phyloP scores from a whole-genome alignment of 768 basidiomycete genomes.

The Hemileccinum rubropunctum region DNA sequence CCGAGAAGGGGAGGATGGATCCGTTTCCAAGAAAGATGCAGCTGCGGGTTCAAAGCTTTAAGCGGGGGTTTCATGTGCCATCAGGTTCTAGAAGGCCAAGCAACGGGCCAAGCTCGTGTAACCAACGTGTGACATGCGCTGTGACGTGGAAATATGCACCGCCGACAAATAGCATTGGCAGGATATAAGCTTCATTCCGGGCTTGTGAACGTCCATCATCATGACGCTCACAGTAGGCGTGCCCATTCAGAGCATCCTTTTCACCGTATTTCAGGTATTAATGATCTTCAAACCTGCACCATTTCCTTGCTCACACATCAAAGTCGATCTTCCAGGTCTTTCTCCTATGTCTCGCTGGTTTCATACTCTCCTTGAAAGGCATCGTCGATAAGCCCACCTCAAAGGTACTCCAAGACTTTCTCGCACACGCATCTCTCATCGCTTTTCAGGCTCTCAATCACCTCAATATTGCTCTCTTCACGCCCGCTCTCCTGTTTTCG shows the following conservation, averaged over 20 bases:
- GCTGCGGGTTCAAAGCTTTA: too few relatives aligned
- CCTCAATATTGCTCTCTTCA: constrained; percentile 87
- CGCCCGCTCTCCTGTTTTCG: constrained; percentile 83
- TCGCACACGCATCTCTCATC: background rate
- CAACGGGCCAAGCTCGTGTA: background rate
- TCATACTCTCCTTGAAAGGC: constrained; percentile 71
- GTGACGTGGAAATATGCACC: too few relatives aligned
- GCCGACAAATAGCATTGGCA: background rate
- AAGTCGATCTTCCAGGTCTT: constrained; percentile 91
- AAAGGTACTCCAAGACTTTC: constrained; percentile 48
- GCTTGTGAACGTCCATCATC: background rate
- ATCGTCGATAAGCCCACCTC: constrained; percentile 89
- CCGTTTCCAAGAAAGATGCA: too few relatives aligned
- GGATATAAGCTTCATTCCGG: background rate
- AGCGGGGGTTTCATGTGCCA: too few relatives aligned
- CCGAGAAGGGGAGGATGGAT: too few relatives aligned
- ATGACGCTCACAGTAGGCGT: background rate
- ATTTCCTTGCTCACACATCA: background rate
- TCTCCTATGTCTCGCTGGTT: constrained; percentile 74
- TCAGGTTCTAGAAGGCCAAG: background rate
- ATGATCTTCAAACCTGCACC: too few relatives aligned
- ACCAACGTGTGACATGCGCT: too few relatives aligned
- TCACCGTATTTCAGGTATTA: constrained; percentile 31
- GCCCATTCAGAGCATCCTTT: constrained; percentile 17
- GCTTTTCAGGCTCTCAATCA: constrained; percentile 65